Conservation (phyloP, 75 land plant genomes). For the Gnetum montanum region DNA sequence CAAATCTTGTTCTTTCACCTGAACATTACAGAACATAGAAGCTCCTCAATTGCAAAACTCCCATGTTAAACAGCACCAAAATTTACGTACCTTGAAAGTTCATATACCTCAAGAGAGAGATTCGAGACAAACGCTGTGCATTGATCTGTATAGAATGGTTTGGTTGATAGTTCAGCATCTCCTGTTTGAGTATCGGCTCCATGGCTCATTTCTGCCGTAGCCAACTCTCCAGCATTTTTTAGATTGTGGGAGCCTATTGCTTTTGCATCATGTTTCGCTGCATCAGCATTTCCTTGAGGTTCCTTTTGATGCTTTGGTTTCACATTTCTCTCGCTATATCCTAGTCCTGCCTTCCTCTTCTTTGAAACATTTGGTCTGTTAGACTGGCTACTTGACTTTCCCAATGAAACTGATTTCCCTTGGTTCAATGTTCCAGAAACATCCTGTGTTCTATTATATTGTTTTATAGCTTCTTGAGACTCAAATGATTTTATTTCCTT, state of each 20-base stretch:
- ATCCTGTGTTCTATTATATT: too few relatives aligned
- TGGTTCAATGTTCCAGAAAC: too few relatives aligned
- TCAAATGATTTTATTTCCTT: constrained; percentile 45
- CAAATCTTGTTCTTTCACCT: constrained; percentile 70
- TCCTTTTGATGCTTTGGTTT: constrained; percentile 40
- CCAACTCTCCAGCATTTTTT: background rate
- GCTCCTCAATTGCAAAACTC: too few relatives aligned
- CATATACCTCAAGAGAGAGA: constrained; percentile 47
- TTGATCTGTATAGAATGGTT: constrained; percentile 45
- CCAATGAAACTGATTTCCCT: too few relatives aligned
- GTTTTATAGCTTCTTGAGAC: constrained; percentile 7
- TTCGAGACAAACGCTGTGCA: constrained; percentile 91
- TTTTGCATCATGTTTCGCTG: too few relatives aligned
- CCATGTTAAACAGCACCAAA: background rate
- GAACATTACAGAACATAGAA: background rate
- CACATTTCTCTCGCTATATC: constrained; percentile 19
- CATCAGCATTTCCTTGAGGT: constrained; percentile 1
- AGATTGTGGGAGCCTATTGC: background rate
- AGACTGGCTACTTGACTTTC: constrained; percentile 9
- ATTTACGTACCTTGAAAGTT: too few relatives aligned
- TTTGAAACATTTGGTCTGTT: constrained; percentile 12
- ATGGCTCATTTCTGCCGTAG: background rate
- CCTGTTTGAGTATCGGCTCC: constrained; percentile 2
- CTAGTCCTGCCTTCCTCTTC: constrained; percentile 44
- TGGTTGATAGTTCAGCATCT: constrained; percentile 6